phyloP scores from a whole-genome alignment of 192 early-diverging fungal species.

The Backusella australiensis region DNA sequence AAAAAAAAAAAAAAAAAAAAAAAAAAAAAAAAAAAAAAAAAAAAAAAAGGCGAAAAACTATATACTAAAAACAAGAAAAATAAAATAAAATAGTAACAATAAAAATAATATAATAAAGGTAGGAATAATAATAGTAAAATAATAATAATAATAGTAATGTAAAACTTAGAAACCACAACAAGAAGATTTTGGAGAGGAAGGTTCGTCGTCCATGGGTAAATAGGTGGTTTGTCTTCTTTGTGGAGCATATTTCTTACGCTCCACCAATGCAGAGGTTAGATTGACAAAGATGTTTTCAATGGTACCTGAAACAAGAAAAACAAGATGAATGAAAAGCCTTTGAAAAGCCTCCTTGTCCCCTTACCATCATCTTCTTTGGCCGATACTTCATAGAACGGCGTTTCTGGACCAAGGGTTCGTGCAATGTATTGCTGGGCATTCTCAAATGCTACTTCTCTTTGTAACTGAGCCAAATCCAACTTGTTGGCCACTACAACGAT shows the following conservation, averaged over 20 bases:
- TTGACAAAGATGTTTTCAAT: conserved; percentile 57
- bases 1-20: no score
- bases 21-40: neutral
- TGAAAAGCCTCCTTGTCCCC: neutral
- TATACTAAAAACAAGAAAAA: conserved; percentile 7
- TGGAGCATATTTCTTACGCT: conserved; percentile 31
- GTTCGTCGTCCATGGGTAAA: conserved; percentile 21
- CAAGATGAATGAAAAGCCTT: neutral
- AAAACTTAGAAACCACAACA: conserved; percentile 18
- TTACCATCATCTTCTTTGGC: conserved; percentile 71
- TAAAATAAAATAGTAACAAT: neutral
- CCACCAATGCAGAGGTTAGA: conserved; percentile 46
- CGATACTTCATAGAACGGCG: conserved; percentile 65
- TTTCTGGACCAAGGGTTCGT: conserved; percentile 57
- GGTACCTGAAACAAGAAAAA: conserved; percentile 20
- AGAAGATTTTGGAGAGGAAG: conserved; percentile 11
- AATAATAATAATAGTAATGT: conserved; percentile 2
- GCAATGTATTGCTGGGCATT: conserved; percentile 63
- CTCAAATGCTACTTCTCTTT: conserved; percentile 54
- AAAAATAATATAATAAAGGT: neutral
- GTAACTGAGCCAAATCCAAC: conserved; percentile 57
- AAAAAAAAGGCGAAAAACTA: neutral
- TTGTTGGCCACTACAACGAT: conserved; percentile 74
- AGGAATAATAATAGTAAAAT: neutral
- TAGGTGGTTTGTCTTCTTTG: conserved; percentile 11